Percentiles rank a stretch among this genome's conserved stretches.
phyloP scores from a whole-genome alignment of 2,329 filamentous ascomycete species.

The Moelleriella libera region DNA sequence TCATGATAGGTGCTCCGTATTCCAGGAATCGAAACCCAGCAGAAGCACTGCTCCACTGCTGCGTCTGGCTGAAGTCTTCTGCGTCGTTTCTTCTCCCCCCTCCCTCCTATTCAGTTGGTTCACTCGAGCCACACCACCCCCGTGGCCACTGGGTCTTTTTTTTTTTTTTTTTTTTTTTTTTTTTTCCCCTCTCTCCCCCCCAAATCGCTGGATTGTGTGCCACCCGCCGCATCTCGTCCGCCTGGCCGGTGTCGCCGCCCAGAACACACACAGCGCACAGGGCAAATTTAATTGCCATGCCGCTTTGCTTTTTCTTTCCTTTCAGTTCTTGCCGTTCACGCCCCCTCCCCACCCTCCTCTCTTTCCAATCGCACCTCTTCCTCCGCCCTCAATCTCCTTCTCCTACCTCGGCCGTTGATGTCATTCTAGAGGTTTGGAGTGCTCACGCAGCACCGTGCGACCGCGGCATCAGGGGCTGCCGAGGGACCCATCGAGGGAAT shows the following conservation, averaged over 20 bases:
- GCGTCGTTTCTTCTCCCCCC: background rate
- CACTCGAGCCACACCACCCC: constrained; percentile 1
- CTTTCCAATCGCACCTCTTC: background rate
- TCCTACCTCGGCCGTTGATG: background rate
- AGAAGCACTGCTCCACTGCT: background rate
- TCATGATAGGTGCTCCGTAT: background rate
- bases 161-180: background rate
- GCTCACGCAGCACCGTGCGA: background rate
- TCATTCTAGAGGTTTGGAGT: background rate
- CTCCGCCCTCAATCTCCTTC: background rate
- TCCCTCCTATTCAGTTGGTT: background rate
- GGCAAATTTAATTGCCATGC: background rate
- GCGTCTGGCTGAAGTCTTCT: background rate
- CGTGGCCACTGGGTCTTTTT: background rate
- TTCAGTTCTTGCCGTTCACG: background rate
- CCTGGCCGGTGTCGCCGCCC: constrained; percentile 2
- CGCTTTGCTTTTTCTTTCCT: background rate
- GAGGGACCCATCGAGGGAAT: background rate
- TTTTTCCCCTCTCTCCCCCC: background rate
- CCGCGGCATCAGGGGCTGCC: background rate
- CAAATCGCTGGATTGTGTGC: background rate
- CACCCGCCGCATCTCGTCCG: background rate
- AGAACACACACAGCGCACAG: background rate
- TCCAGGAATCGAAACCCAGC: constrained; percentile 2
- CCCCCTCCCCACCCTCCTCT: background rate